Conservation (phyloP, 2,329 filamentous ascomycete species). For the Aspergillus thermomutatus region DNA sequence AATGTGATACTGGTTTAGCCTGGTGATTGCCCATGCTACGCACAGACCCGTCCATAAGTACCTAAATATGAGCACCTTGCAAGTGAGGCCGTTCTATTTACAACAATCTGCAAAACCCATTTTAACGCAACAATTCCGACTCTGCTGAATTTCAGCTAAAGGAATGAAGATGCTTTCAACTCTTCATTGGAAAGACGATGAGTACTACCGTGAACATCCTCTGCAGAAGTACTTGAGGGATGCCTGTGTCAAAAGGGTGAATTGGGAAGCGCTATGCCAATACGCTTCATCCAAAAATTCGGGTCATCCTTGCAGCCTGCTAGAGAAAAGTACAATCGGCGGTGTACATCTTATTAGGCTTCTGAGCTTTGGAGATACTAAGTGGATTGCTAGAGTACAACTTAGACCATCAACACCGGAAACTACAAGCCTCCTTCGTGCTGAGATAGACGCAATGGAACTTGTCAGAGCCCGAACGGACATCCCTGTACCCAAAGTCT, state of each 20-base stretch:
- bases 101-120: no score
- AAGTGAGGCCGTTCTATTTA: no score
- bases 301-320: neutral
- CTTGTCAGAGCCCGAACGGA: neutral
- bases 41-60: no score
- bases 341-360: slow-evolving; percentile 3
- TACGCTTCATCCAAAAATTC: slow-evolving; percentile 6
- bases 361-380: neutral
- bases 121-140: no score
- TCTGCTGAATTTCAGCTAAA: no score
- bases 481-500: neutral
- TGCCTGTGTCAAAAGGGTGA: slow-evolving; percentile 1
- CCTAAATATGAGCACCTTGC: no score
- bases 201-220: no score
- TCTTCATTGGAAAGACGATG: no score
- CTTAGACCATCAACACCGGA: slow-evolving; percentile 1
- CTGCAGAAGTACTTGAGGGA: neutral
- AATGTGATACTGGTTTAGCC: no score
- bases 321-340: slow-evolving; percentile 1
- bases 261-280: slow-evolving; percentile 2
- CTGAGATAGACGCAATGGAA: slow-evolving; percentile 4
- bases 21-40: no score
- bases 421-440: neutral
- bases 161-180: no score
- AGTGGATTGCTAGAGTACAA: slow-evolving; percentile 4